Conservation (phyloP, 441 rosid species). For the Eruca vesicaria region DNA sequence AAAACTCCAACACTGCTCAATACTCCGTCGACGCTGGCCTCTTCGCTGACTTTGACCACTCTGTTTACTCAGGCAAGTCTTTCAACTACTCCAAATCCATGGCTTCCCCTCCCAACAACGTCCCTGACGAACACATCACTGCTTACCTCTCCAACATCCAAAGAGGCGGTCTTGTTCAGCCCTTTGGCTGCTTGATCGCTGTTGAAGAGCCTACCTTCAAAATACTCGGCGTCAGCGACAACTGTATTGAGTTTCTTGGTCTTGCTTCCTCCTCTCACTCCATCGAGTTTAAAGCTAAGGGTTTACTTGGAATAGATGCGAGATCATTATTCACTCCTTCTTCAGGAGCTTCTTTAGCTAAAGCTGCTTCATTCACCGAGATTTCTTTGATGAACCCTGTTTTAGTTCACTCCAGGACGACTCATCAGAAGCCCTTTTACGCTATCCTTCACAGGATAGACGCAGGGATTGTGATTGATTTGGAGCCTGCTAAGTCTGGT, state of each 20-base stretch:
- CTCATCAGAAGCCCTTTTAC: slow-evolving; percentile 60
- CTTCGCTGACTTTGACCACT: slow-evolving; percentile 70
- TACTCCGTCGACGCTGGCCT: slow-evolving; percentile 75
- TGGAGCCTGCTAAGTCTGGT: slow-evolving; percentile 66
- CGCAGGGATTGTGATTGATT: slow-evolving; percentile 73
- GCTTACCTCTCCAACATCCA: slow-evolving; percentile 69
- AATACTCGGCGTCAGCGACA: slow-evolving; percentile 64
- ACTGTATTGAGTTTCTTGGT: slow-evolving; percentile 55
- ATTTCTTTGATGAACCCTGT: slow-evolving; percentile 67
- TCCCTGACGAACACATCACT: slow-evolving; percentile 61
- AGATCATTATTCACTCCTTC: slow-evolving; percentile 59
- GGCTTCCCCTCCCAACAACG: slow-evolving; percentile 46
- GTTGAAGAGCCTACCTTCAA: slow-evolving; percentile 58
- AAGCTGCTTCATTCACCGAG: slow-evolving; percentile 63
- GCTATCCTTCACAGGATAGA: slow-evolving; percentile 81
- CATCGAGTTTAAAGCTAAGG: slow-evolving; percentile 28
- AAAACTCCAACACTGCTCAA: slow-evolving; percentile 48
- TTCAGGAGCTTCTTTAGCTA: slow-evolving; percentile 55
- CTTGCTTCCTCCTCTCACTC: slow-evolving; percentile 37
- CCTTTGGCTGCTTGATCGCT: slow-evolving; percentile 77
- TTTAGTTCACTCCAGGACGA: slow-evolving; percentile 55
- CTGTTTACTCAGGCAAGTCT: slow-evolving; percentile 59
- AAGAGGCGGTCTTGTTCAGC: slow-evolving; percentile 74
- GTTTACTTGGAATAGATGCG: slow-evolving; percentile 68
- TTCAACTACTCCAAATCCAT: slow-evolving; percentile 74